Conservation (phyloP, 2,329 filamentous ascomycete species). For the Domatiomyces globalis region DNA sequence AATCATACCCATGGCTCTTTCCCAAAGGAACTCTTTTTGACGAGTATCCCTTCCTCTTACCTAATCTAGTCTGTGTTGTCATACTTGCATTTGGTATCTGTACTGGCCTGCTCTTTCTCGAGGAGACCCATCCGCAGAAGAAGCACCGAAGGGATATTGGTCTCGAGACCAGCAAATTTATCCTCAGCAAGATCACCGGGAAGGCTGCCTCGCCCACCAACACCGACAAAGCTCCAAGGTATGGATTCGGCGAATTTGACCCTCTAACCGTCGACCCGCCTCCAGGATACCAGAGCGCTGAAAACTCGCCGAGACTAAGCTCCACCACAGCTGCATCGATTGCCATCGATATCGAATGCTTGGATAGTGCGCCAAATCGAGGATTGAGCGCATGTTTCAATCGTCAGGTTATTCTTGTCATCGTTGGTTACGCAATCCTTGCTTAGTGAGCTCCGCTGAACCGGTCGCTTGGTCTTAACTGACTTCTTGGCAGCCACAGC, state of each 20-base stretch:
- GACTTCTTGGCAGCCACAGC: constrained; percentile 54
- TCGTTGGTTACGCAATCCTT: constrained; percentile 62
- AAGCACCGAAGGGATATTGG: constrained; percentile 64
- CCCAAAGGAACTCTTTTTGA: constrained; percentile 64
- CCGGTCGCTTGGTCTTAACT: constrained; percentile 17
- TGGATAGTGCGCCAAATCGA: constrained; percentile 28
- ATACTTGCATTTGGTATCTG: constrained; percentile 62
- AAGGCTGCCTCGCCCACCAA: background rate
- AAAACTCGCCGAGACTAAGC: constrained; percentile 38
- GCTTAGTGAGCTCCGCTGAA: constrained; percentile 55
- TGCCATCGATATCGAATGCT: constrained; percentile 28
- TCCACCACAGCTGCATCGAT: constrained; percentile 23
- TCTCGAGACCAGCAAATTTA: constrained; percentile 58
- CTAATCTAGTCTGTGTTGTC: constrained; percentile 78
- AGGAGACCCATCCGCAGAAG: constrained; percentile 82
- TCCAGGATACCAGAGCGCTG: constrained; percentile 52
- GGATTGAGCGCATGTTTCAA: constrained; percentile 56
- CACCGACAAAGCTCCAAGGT: too few relatives aligned
- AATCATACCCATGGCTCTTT: constrained; percentile 66
- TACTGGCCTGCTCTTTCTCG: constrained; percentile 71
- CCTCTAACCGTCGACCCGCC: constrained; percentile 25
- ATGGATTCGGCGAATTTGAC: background rate
- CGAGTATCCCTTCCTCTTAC: constrained; percentile 73
- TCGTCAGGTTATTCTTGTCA: constrained; percentile 50
- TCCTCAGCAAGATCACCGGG: constrained; percentile 29